Evolutionary conservation across 768 basidiomycete genomes (phyloP), one percentile per base, ranked within the genome.

Genomic region (Boletus eberwhitei): DNA sequence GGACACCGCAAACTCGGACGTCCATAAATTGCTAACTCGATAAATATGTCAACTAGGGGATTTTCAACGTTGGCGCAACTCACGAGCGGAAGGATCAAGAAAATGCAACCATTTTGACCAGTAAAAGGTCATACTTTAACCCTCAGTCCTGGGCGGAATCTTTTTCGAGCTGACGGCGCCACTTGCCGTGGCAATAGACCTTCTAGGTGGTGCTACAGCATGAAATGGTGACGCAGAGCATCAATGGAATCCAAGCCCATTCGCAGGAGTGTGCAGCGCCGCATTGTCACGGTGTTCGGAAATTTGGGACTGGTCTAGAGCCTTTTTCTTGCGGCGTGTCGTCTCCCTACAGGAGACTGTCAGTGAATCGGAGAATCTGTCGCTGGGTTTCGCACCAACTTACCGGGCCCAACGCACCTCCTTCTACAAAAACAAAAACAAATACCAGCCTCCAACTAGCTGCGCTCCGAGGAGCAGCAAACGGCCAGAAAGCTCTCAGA

Each of bases 361-460:
- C 44, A 39, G 56, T 57, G 43, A 55, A 45, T 62, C 60, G 60
- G 56, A 61, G 60, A 58, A 61, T 53, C 24, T 51, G 60, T 62
- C 56, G 57, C 57, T 62, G 62, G 57, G 57, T 59, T 63, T 63
- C 51, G 42, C 44, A 52, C 32, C 42, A 32, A 21, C 35, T 42
- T 35, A 36, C 46, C 29, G 34, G 22, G 19, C 36, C 40, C 29
- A 29, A 40, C 34, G 19, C 22, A 53, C 9, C 26, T 22, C 47
- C 31, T 35, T 37, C 49, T 35, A 16, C 35, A 48, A 62, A 59
- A 62, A 62, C 61, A 62, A 52, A 59, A 63, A 54, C 61, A 62
- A 62, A 62, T 53, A 62, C 46, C 39, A 53, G 26, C 36, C 38
- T 39, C 37, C 39, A 43, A 41, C 45, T 51, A 7, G 50, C 38